Conservation (phyloP, 108 stramenopile species). For the Schizochytrium sp. region DNA sequence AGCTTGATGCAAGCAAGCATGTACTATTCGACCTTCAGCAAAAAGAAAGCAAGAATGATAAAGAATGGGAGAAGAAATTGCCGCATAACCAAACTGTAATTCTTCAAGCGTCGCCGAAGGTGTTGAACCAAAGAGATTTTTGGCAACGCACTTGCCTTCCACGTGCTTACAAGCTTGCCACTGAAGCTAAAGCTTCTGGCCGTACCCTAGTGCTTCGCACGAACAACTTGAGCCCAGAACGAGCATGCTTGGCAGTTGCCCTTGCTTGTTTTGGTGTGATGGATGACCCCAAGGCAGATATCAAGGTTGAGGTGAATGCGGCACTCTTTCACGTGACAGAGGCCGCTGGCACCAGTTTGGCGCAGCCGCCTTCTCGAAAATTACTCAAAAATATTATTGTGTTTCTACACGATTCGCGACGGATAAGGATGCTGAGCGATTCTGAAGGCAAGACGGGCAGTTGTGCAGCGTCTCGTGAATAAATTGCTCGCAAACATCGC, state of each 20-base stretch:
- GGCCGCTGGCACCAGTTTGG: neutral
- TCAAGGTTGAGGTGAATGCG: constrained; percentile 32
- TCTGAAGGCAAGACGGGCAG: constrained; percentile 84
- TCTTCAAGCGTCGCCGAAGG: neutral
- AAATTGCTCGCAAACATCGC: constrained; percentile 87
- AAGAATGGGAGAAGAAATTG: neutral
- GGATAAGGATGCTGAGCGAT: neutral
- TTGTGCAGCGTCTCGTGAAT: constrained; percentile 91
- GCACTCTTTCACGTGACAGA: neutral
- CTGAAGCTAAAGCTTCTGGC: neutral
- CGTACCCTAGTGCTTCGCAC: neutral
- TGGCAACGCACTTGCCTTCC: neutral
- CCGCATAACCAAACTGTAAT: neutral
- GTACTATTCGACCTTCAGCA: neutral
- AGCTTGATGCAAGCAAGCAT: neutral
- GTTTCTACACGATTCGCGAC: neutral
- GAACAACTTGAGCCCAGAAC: neutral
- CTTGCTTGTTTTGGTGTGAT: neutral
- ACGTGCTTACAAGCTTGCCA: neutral
- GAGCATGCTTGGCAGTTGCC: neutral
- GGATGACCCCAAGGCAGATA: neutral
- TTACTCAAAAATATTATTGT: constrained; percentile 28
- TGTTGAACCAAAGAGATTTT: neutral
- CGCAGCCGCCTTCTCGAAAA: constrained; percentile 13
- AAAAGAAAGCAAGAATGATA: neutral